Percentiles rank a stretch among this genome's conserved stretches.
phyloP scores from a whole-genome alignment of 225 moss, liverwort and hornwort species.

The Physcomitrellopsis africana region DNA sequence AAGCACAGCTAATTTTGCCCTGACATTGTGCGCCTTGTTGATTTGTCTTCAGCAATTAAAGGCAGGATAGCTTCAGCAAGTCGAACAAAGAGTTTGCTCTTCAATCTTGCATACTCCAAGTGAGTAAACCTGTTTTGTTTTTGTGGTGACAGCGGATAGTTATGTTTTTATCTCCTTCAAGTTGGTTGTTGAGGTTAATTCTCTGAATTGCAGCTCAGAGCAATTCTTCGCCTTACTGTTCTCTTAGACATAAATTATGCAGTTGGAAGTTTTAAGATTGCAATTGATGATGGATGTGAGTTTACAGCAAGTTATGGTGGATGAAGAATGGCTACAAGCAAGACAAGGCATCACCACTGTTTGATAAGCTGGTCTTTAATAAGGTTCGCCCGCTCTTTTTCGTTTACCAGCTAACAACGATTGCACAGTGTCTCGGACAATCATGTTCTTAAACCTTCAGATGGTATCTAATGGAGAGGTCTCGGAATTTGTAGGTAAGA shows the following conservation, averaged over 20 bases:
- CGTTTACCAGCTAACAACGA: constrained; percentile 1
- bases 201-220: constrained; percentile 15
- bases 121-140: constrained; percentile 39
- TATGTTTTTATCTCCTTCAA: constrained; percentile 14
- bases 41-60: constrained; percentile 49
- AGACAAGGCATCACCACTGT: constrained; percentile 66
- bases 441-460: constrained; percentile 4
- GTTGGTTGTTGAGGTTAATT: constrained; percentile 19
- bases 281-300: constrained; percentile 22
- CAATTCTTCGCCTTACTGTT: constrained; percentile 20
- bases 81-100: constrained; percentile 54
- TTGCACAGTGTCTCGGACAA: background rate
- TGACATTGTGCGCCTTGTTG: background rate
- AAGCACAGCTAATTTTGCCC: constrained; percentile 8
- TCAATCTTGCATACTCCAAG: constrained; percentile 49
- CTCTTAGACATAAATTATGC: constrained; percentile 13
- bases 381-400: constrained; percentile 48
- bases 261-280: constrained; percentile 24
- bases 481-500: constrained; percentile 52
- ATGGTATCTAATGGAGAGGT: constrained; percentile 15
- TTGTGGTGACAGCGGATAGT: constrained; percentile 4
- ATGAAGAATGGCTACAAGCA: constrained; percentile 62
- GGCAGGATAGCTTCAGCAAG: constrained; percentile 57
- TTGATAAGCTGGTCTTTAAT: constrained; percentile 70
- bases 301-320: constrained; percentile 54